Base-by-base conservation (phyloP, 2,329 filamentous ascomycete species). In the Dothidotthia symphoricarpi region DNA sequence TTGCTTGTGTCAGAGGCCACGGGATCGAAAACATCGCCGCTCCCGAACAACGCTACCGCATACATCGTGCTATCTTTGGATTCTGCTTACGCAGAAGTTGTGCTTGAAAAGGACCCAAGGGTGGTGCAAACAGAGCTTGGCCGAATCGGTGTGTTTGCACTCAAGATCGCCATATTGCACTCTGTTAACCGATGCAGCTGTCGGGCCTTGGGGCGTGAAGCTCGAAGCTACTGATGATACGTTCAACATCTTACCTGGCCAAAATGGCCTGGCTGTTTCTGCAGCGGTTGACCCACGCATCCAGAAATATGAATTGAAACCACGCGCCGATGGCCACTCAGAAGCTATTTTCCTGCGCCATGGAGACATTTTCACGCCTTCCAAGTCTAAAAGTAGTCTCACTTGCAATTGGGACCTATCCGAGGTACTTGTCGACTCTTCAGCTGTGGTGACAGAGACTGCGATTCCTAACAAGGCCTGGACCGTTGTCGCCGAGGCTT, bases 381-480 rank as follows among this genome's bases (percentile, higher is more conserved):
- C 51, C 3, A 39, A 17, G 4, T n/a, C 34, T 2, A n/a, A 16
- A 8, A 24, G 26, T 16, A 33, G 13, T 28, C 16, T 66, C 5
- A 47, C 19, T 6, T 54, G 57, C 26, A 31, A 22, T 3, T 59
- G 50, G 47, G 39, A 42, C 14, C 29, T 45, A 4, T 37, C 55
- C 0, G 51, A 63, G 34, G 44, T 63, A 11, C 60, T 64, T 36
- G 62, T 66, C 24, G 55, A 56, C 24, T 63, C 61, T 1, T 63
- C 62, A 5, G 53, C 51, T n/a, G 49, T 42, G 13, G 49, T 52
- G 8, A 39, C 16, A n/a, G 38, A 31, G 14, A 31, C 45, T 11
- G 30, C 16, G 7, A 28, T 47, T 6, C 28, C 32, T 2, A 25
- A 40, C 11, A 19, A 45, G 8, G 14, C 5, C 12, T 12, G 25